phyloP scores from a whole-genome alignment of 2,329 filamentous ascomycete species.

The Ophiocordyceps camponoti-saundersi region DNA sequence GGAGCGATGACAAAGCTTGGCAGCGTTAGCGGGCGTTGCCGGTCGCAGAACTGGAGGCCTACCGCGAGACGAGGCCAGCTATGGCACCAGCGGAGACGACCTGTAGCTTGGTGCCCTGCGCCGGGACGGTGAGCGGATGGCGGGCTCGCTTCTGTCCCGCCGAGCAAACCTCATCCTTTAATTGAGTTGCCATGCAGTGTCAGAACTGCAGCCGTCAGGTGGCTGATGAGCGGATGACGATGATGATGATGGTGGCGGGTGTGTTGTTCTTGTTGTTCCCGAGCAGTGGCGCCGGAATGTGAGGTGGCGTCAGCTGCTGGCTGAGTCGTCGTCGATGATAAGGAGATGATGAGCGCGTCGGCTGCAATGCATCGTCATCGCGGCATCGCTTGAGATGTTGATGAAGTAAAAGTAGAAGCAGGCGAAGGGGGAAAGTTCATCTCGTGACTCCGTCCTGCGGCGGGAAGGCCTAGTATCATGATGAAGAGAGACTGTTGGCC shows the following conservation, averaged over 20 bases:
- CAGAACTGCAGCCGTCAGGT: too few species aligned
- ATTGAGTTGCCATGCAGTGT: conserved; percentile 23
- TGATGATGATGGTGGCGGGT: background rate
- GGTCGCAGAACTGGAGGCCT: conserved; percentile 6
- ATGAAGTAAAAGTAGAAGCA: too few species aligned
- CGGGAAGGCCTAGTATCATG: background rate
- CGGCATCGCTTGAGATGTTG: background rate
- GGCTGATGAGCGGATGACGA: background rate
- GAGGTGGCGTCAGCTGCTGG: background rate
- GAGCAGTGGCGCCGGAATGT: background rate
- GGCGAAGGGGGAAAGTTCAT: background rate
- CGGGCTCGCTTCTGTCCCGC: background rate
- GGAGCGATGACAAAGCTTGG: conserved; percentile 78
- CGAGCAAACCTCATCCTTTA: conserved; percentile 42
- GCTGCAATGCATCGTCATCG: background rate
- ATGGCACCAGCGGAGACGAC: conserved; percentile 38
- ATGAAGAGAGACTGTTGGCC: too few species aligned
- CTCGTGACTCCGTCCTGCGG: background rate
- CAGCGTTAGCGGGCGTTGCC: background rate
- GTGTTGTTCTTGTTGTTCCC: background rate
- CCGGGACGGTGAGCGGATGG: conserved; percentile 1
- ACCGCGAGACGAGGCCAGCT: conserved; percentile 81
- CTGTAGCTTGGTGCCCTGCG: conserved; percentile 36
- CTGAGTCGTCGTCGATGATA: background rate
- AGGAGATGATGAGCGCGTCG: background rate